Conservation (phyloP, 1,284 basidiomycete genomes). For the Ceratobasidium sp. region DNA sequence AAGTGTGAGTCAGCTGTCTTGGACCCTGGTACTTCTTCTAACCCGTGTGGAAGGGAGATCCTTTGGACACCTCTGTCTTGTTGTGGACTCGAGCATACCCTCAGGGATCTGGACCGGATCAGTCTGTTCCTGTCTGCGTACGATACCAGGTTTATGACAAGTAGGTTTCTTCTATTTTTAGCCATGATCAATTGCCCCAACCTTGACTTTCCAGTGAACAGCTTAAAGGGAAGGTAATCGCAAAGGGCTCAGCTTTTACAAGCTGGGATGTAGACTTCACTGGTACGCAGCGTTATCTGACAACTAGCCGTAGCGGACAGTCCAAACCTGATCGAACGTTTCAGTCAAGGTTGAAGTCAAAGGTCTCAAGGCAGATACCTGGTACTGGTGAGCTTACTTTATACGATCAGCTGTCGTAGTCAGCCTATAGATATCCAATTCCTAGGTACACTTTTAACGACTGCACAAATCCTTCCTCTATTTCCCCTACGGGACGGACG, state of each 20-base stretch:
- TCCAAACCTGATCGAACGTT: too few species aligned
- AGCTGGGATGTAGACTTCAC: conserved; percentile 73
- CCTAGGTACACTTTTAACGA: conserved; percentile 61
- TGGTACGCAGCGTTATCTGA: background rate
- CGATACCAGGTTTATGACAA: conserved; percentile 56
- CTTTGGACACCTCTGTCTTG: conserved; percentile 67
- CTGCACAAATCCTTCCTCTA: conserved; percentile 61
- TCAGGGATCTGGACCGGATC: conserved; percentile 58
- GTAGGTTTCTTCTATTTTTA: background rate
- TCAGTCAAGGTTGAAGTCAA: conserved; percentile 68
- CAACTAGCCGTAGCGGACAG: too few species aligned
- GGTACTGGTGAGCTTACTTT: conserved; percentile 62
- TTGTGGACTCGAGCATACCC: conserved; percentile 71
- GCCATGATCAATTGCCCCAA: background rate
- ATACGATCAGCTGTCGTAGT: background rate
- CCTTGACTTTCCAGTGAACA: conserved; percentile 55
- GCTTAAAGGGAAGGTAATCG: conserved; percentile 57
- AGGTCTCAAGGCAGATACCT: conserved; percentile 63
- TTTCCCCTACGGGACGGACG: conserved; percentile 63
- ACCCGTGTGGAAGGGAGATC: conserved; percentile 61
- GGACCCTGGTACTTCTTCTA: conserved; percentile 43
- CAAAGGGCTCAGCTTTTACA: conserved; percentile 66
- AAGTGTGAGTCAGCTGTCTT: conserved; percentile 37
- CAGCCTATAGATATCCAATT: background rate
- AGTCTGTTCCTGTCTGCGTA: conserved; percentile 68